A percentile compares a stretch with the other conserved stretches of the same genome.
Evolutionary conservation across 441 rosid genomes (phyloP).

Genomic region (Raphanus hybrid): DNA sequence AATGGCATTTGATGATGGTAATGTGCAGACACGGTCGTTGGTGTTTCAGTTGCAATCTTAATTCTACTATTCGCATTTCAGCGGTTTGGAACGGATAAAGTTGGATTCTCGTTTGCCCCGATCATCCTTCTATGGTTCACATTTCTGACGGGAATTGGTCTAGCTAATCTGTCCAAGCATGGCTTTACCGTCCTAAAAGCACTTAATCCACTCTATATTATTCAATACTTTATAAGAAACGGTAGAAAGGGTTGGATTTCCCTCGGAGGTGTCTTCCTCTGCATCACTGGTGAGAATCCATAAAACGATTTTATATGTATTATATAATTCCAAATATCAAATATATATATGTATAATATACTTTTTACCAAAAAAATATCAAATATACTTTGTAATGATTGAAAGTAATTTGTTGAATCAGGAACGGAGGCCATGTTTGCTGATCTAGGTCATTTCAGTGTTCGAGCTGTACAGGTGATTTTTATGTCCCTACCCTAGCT

Average conservation of each 20-base stretch:
- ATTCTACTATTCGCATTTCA: constrained; percentile 58
- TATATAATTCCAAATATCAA: not conserved
- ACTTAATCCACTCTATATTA: constrained; percentile 65
- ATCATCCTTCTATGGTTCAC: constrained; percentile 63
- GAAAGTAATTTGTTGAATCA: constrained; percentile 19
- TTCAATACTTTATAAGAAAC: constrained; percentile 61
- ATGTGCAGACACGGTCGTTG: constrained; percentile 61
- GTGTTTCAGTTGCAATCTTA: constrained; percentile 69
- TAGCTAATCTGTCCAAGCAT: constrained; percentile 64
- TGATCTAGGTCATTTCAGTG: constrained; percentile 84
- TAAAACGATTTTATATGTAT: not conserved
- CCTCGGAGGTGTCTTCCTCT: constrained; percentile 64
- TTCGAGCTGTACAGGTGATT: constrained; percentile 67
- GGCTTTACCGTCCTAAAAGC: constrained; percentile 69
- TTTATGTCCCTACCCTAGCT: not conserved
- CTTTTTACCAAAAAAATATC: not conserved
- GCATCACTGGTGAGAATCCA: constrained; percentile 36
- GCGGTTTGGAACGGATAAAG: constrained; percentile 74
- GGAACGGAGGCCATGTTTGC: constrained; percentile 95
- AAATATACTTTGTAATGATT: not conserved
- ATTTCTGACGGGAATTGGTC: constrained; percentile 62
- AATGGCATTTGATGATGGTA: not conserved
- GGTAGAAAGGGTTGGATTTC: constrained; percentile 68
- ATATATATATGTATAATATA: not conserved
- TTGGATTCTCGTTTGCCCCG: constrained; percentile 72